Evolutionary conservation across 768 basidiomycete genomes (phyloP), one percentile per base, ranked within the genome.

Genomic region (Mycena rebaudengoi): DNA sequence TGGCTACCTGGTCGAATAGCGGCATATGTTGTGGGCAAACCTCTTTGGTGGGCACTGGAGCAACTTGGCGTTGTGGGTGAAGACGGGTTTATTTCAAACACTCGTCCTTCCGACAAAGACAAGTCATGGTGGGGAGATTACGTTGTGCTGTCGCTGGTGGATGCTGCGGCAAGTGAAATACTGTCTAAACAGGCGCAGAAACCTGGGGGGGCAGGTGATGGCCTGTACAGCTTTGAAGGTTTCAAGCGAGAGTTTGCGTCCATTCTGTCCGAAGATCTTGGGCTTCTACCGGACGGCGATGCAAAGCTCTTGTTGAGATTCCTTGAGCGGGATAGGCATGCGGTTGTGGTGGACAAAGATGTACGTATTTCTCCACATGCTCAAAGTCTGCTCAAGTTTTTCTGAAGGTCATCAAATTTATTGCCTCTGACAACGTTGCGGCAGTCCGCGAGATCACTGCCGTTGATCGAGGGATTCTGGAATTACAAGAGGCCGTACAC

Each of bases 31-130:
- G 82, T 95, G 7, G 92, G 89, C 7, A 88, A 86, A 69, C 94
- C 94, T 3, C 78, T 96, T 2, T 94, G 90, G 91, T 96, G 94
- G 94, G 88, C 90, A 3, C 83, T 96, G 59, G 88, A 91, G 64
- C 92, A 92, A 65, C 79, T 90, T n/a, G 90, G 87, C 25, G 76
- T 95, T 4, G 86, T 91, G 7, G 86, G 85, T 3, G 90, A 92
- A 46, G 90, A 91, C 25, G 78, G 83, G 14, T 54, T 83, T 16
- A 64, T 73, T 25, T 66, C 70, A 10, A 55, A 35, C 7, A 70
- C 69, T 18, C 55, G 69, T 2, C 65, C 67, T 18, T 20, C 67
- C 18, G 69, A 77, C 29, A 78, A 78, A 50, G 77, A 90, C 79
- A 84, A 75, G 64, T 74, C 65, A 65, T 91, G 75, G 87, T 86